phyloP scores from a whole-genome alignment of 331 rosid species.

The Quercus phellos region DNA sequence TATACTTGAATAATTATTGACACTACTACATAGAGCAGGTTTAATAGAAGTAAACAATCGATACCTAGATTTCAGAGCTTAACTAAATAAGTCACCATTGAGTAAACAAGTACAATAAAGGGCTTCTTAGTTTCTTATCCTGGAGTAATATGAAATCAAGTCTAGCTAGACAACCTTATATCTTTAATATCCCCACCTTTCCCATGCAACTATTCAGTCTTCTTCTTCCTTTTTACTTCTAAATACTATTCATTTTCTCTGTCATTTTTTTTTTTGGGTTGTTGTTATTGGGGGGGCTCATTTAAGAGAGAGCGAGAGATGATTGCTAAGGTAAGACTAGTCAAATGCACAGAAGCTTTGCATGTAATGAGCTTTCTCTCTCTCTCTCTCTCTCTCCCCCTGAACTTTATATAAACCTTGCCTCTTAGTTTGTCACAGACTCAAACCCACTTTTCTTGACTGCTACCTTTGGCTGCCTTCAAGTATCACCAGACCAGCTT shows the following conservation, averaged over 20 bases:
- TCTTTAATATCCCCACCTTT: background rate
- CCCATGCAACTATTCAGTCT: background rate
- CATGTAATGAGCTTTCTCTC: constrained; percentile 21
- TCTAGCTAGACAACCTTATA: background rate
- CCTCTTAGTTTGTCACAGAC: constrained; percentile 32
- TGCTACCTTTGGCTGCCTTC: constrained; percentile 17
- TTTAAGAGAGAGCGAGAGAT: constrained; percentile 1
- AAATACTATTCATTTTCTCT: background rate
- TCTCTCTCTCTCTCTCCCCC: background rate
- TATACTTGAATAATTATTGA: background rate
- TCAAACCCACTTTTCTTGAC: constrained; percentile 38
- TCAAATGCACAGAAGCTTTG: constrained; percentile 41
- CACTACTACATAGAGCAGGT: background rate
- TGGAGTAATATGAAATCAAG: background rate
- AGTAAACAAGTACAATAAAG: background rate
- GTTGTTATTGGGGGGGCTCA: background rate
- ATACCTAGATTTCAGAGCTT: background rate
- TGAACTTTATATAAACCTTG: constrained; percentile 35
- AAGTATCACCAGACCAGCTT: constrained; percentile 1
- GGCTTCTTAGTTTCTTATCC: background rate
- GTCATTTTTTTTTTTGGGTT: background rate
- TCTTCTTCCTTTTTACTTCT: background rate
- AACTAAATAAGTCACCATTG: background rate
- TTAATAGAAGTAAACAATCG: background rate
- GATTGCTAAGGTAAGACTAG: constrained; percentile 38